Evolutionary conservation across 2,329 filamentous ascomycete genomes (phyloP).

Genomic region (Uncinocarpus reesii): DNA sequence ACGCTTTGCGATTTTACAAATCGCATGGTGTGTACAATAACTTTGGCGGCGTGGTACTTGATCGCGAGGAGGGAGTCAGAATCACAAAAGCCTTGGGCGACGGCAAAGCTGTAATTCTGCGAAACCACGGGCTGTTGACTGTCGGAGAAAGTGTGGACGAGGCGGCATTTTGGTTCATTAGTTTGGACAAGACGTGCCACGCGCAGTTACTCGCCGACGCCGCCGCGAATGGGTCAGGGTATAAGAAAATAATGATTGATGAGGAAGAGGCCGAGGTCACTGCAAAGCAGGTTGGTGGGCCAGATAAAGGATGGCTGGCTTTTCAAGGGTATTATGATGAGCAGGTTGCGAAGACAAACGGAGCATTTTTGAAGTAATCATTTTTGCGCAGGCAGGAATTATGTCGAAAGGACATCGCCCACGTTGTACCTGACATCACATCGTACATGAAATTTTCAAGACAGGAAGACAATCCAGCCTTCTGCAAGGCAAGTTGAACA

Average conservation of each 20-base stretch:
- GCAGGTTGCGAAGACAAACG: constrained; percentile 42
- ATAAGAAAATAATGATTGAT: constrained; percentile 22
- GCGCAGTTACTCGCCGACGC: constrained; percentile 60
- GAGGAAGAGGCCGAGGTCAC: constrained; percentile 22
- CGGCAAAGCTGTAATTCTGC: constrained; percentile 20
- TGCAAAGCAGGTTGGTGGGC: constrained; percentile 21
- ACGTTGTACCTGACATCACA: too few species aligned
- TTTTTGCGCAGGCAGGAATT: neutral
- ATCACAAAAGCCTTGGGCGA: constrained; percentile 30
- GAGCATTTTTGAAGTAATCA: constrained; percentile 36
- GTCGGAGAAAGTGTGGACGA: constrained; percentile 64
- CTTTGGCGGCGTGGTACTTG: constrained; percentile 34
- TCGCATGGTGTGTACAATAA: neutral
- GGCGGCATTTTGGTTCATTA: constrained; percentile 58
- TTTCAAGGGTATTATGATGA: constrained; percentile 48
- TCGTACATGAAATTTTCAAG: too few species aligned
- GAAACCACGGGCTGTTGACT: constrained; percentile 39
- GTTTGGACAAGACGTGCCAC: constrained; percentile 58
- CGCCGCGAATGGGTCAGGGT: constrained; percentile 28
- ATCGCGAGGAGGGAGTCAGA: constrained; percentile 35
- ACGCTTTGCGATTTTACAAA: neutral
- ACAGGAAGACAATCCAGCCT: too few species aligned
- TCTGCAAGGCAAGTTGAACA: too few species aligned
- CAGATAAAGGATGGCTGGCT: constrained; percentile 45
- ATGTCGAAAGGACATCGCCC: neutral